Evolutionary conservation across 208 protist species (phyloP).

Genomic region (Acanthamoeba sp.): DNA sequence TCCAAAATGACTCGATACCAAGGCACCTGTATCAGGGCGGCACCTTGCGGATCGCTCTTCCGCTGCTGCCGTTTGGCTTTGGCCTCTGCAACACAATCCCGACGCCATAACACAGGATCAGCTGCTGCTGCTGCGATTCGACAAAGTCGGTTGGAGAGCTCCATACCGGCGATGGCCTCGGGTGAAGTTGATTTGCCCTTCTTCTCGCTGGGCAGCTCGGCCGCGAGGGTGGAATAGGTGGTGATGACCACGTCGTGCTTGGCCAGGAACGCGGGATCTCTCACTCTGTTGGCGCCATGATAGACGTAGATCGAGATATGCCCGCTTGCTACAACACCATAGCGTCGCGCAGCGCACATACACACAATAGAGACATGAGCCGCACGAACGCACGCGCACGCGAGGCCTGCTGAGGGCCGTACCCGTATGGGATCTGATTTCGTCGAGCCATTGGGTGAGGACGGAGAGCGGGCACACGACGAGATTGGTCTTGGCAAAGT

Average conservation of each 20-base stretch:
- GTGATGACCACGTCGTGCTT: slow-evolving; percentile 85
- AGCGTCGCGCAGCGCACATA: neutral
- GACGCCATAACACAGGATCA: neutral
- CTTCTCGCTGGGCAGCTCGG: slow-evolving; percentile 71
- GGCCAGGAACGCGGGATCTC: slow-evolving; percentile 75
- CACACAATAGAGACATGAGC: neutral
- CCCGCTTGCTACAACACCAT: neutral
- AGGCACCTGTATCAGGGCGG: slow-evolving; percentile 65
- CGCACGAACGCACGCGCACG: too few species aligned
- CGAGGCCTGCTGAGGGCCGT: neutral
- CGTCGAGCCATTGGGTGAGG: slow-evolving; percentile 83
- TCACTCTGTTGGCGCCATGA: slow-evolving; percentile 77
- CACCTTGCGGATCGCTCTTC: slow-evolving; percentile 3
- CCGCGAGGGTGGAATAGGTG: slow-evolving; percentile 80
- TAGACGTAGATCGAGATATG: slow-evolving; percentile 80
- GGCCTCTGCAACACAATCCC: neutral
- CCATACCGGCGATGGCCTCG: neutral
- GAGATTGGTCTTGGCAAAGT: slow-evolving; percentile 82
- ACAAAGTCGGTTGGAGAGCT: neutral
- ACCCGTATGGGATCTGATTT: slow-evolving; percentile 79
- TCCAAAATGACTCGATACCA: slow-evolving; percentile 90
- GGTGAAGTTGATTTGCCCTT: slow-evolving; percentile 66
- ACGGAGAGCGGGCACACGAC: slow-evolving; percentile 87
- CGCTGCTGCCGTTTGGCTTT: slow-evolving; percentile 58
- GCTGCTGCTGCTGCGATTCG: neutral